These are phyloP conservation scores for Fusarium buxicola DNA, from an alignment of 2,329 filamentous ascomycete genomes.

Conservation along the genomic window DNA sequence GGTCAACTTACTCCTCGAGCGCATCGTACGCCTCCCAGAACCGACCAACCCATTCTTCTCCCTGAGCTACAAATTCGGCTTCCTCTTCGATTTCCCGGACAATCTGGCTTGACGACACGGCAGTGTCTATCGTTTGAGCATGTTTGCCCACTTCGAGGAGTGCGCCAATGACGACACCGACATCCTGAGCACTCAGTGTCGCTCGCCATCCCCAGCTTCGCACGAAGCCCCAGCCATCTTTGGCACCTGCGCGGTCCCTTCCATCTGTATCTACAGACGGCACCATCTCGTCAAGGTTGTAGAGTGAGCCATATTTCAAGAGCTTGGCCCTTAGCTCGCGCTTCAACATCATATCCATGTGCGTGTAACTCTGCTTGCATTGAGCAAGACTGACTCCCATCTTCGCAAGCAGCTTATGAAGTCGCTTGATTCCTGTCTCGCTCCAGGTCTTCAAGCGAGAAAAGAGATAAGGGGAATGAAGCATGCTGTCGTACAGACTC, in stretches of 20 bases:
- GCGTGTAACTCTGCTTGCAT: constrained; percentile 94
- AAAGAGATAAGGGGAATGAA: constrained; percentile 95
- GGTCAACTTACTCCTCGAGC: constrained; percentile 70
- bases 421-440: constrained; percentile 84
- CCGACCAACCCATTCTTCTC: constrained; percentile 73
- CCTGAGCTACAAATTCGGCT: constrained; percentile 62
- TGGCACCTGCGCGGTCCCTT: constrained; percentile 75
- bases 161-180: constrained; percentile 91
- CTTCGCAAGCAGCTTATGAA: constrained; percentile 95
- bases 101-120: constrained; percentile 47
- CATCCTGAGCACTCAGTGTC: constrained; percentile 91
- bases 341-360: constrained; percentile 99
- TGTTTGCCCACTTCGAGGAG: constrained; percentile 89
- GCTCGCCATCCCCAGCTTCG: constrained; percentile 98
- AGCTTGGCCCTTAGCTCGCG: constrained; percentile 85
- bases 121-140: constrained; percentile 50
- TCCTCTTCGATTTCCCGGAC: constrained; percentile 59
- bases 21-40: constrained; percentile 82
- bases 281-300: constrained; percentile 93
- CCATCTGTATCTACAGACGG: constrained; percentile 80
- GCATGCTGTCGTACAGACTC: constrained; percentile 98
- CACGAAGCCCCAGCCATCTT: constrained; percentile 97
- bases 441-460: constrained; percentile 95
- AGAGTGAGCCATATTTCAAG: constrained; percentile 90
- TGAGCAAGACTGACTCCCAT: constrained; percentile 97